These are phyloP conservation scores for Flagelloscypha sp. DNA, from an alignment of 768 basidiomycete genomes.

Conservation along the genomic window DNA sequence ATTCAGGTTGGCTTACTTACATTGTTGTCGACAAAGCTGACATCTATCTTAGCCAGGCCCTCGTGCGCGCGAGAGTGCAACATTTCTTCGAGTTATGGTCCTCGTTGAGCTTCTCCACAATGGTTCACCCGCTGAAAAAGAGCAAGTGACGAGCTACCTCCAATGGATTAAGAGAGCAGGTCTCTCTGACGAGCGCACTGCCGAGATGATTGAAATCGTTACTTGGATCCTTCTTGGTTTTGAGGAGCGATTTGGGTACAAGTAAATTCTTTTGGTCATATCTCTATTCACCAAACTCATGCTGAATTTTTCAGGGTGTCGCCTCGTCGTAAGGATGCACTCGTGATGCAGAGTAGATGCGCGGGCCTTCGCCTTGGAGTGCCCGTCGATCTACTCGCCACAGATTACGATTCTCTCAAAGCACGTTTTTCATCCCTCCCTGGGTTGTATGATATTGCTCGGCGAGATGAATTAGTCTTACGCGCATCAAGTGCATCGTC, in stretches of 20 bases:
- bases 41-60: too few species aligned
- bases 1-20: too few species aligned
- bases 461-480: too few species aligned
- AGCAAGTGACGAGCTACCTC: conserved; percentile 9
- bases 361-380: conserved; percentile 10
- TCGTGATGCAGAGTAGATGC: conserved; percentile 11
- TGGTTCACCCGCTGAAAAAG: conserved; percentile 12
- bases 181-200: conserved; percentile 5
- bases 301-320: conserved; percentile 5
- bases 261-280: conserved; percentile 4
- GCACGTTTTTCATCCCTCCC: too few species aligned
- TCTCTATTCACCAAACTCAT: too few species aligned
- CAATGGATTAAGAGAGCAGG: conserved; percentile 9
- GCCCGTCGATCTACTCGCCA: conserved; percentile 8
- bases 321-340: conserved; percentile 10
- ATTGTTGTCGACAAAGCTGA: too few species aligned
- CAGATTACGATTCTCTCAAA: conserved; percentile 10
- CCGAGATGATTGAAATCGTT: conserved; percentile 11
- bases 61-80: too few species aligned
- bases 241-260: conserved; percentile 9
- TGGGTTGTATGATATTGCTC: too few species aligned
- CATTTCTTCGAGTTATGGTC: too few species aligned
- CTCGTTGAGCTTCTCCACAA: too few species aligned
- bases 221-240: conserved; percentile 11
- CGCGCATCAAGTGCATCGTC: too few species aligned